A percentile compares a stretch with the other conserved stretches of the same genome.
Conservation (phyloP, 768 basidiomycete genomes). For the Tulasnella sp. region DNA sequence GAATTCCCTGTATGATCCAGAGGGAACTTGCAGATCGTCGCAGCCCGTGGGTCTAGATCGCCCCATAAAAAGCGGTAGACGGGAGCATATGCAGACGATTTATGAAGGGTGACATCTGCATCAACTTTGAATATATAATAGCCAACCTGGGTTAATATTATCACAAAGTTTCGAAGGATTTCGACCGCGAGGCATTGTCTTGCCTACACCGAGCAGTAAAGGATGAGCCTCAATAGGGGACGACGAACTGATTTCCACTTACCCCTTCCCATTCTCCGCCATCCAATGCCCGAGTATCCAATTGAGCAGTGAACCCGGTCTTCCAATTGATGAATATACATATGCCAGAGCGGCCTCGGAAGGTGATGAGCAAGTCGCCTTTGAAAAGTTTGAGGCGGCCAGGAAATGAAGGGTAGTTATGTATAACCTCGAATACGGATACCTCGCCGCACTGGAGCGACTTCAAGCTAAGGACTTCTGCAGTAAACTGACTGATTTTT, state of each 20-base stretch:
- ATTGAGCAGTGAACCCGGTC: neutral
- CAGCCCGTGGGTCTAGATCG: no score
- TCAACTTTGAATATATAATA: neutral
- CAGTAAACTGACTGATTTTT: neutral
- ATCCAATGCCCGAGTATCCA: neutral
- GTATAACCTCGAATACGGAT: neutral
- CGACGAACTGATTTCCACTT: neutral
- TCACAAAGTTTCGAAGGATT: neutral
- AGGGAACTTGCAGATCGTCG: no score
- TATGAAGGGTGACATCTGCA: neutral
- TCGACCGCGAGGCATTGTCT: neutral
- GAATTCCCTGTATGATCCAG: no score
- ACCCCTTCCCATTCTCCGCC: neutral
- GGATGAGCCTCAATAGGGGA: neutral
- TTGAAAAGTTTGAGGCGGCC: neutral
- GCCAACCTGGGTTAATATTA: neutral
- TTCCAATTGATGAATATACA: constrained; percentile 8
- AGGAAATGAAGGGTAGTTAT: neutral
- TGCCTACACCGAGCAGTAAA: no score
- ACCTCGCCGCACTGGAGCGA: neutral
- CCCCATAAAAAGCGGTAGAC: neutral
- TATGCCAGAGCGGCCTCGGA: neutral
- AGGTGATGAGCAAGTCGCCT: constrained; percentile 8
- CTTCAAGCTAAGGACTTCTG: neutral
- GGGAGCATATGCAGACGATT: neutral